Evolutionary conservation across 345 rosid species (phyloP).

Genomic region (Aquilaria yunnanensis): DNA sequence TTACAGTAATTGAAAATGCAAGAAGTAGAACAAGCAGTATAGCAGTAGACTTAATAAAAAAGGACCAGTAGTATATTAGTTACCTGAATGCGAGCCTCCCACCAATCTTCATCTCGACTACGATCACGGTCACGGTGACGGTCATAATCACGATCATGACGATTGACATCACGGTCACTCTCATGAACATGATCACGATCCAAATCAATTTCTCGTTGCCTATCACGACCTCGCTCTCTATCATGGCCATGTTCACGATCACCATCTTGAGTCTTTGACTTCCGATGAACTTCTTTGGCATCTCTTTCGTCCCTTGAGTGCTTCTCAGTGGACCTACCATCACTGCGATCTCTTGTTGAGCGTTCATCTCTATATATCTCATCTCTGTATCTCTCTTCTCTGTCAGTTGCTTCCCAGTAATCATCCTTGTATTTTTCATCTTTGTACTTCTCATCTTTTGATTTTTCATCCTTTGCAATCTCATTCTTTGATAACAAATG

Average conservation of each 20-base stretch:
- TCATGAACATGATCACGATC: constrained; percentile 38
- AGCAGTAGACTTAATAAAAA: no score
- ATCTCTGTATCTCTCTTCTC: constrained; percentile 49
- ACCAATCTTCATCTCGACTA: constrained; percentile 17
- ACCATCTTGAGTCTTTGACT: constrained; percentile 47
- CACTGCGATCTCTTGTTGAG: constrained; percentile 40
- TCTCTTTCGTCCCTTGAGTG: constrained; percentile 49
- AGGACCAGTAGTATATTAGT: no score
- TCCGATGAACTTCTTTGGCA: constrained; percentile 30
- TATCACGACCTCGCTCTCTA: constrained; percentile 23
- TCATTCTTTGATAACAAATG: constrained; percentile 43
- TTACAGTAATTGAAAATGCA: no score
- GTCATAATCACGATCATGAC: constrained; percentile 31
- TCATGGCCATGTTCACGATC: constrained; percentile 47
- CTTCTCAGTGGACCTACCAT: constrained; percentile 54
- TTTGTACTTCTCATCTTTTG: constrained; percentile 58
- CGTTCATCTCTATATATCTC: constrained; percentile 71
- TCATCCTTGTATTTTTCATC: constrained; percentile 52
- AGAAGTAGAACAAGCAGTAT: no score
- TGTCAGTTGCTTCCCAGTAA: constrained; percentile 43
- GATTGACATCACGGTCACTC: constrained; percentile 28
- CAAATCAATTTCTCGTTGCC: constrained; percentile 11
- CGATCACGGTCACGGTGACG: constrained; percentile 35
- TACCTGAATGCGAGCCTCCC: no score
- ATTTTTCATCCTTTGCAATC: constrained; percentile 45